Base-by-base conservation (phyloP, 2,329 filamentous ascomycete genomes). In the Botryotinia calthae region DNA sequence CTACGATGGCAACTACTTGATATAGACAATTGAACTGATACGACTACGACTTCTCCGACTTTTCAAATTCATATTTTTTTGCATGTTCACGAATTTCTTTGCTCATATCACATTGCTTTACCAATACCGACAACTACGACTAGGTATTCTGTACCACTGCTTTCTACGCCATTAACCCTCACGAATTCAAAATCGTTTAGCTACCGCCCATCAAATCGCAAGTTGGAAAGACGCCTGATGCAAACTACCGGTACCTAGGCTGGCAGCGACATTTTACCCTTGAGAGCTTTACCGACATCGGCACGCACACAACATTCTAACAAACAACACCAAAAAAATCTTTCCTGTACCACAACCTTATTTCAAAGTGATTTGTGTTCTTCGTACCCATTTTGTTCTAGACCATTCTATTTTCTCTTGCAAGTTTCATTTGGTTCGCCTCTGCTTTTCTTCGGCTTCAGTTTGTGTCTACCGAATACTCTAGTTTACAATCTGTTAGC, bases 11-110 rank as follows among this genome's bases (percentile, higher is more conserved):
- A 3, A 69, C 10, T 59, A 44, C 66, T 69, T 31, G 54, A 46
- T 59, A 34, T 37, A 9, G 7, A 59, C n/a, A 31, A 42, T 28
- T 59, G 51, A 44, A 61, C 16, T 5, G 66, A 59, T 59, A 69
- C 20, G 28, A 48, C 14, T 34, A 31, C 51, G 63, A 65, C 37
- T 61, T 59, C 44, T 54, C 12, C n/a, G 9, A 44, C 10, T 31
- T 54, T 67, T 56, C n/a, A 22, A 22, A 25, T 31, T 28, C 48
- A 42, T 51, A 8, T 67, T 22, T 34, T 31, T 56, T 54, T 42
- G 34, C 34, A 67, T 18, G 34, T 16, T 37, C 7, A 67, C 64
- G 64, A 67, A 67, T 67, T 67, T 67, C 34, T 6, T 67, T 56
- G 34, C 65, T 67, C 65, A 42, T 31, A 10, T 67, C 18, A n/a